Base-by-base conservation (phyloP, 2,329 filamentous ascomycete genomes). In the Fusarium anguioides region DNA sequence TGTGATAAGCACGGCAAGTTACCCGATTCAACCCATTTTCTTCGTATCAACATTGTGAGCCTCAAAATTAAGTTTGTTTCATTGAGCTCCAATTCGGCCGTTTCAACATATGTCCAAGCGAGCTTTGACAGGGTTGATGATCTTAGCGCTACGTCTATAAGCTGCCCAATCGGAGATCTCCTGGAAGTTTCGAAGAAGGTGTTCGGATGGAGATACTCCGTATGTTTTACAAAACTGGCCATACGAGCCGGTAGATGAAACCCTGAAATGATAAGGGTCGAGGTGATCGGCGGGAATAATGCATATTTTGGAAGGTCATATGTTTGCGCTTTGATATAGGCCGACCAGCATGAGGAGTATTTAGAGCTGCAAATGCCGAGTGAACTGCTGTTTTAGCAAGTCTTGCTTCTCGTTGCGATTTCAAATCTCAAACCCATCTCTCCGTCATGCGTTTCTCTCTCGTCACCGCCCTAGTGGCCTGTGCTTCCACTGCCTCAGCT, bases 401-500 rank as follows among this genome's bases (percentile, higher is more conserved):
- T 23, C 5, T 15, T 29, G 7, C 8, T 41, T 8, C 24, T 5
- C 15, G 17, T 9, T 4, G 7, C 11, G 8, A 21, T 6, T 1
- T 18, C 7, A 4, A 27, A 18, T 14, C 9, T 20, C 15, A 35
- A 6, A 1, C 7, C 8, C 2, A 14, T 26, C 24, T 29, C 5
- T 14, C 24, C 17, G 52, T 4, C 17, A 82, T 82, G 80, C 79
- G 74, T 29, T 64, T 78, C 63, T 73, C 75, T 41, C 42, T 78
- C 24, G 42, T 75, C 42, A 51, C 75, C 10, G 60, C 75, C 33
- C 53, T 74, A 17, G 63, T 74, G 55, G 65, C 62, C 11, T 79
- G 71, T 60, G 72, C 74, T 50, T 75, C 75, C 26, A 60, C 72
- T 15, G 75, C 76, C 35, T 78, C 79, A 0, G 80, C 75, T 11